Percentiles rank a stretch among this genome's conserved stretches.
These are phyloP conservation scores for Pichia cactophila DNA, from an alignment of 1,139 yeast genomes.

Conservation along the genomic window DNA sequence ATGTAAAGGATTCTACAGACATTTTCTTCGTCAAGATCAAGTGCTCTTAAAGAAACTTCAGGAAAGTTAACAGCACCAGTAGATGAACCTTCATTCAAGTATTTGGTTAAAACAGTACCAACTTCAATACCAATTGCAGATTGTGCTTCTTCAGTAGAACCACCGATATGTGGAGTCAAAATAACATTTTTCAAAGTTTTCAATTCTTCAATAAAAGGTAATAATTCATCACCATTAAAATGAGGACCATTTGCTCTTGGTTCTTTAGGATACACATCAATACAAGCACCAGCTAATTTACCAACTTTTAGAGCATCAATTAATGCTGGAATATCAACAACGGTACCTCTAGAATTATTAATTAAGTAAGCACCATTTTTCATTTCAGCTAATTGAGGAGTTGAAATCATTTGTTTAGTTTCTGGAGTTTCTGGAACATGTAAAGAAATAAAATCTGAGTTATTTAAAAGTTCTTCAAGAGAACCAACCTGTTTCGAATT, in stretches of 20 bases:
- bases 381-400: conserved; percentile 93
- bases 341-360: conserved; percentile 97
- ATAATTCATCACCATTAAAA: conserved; percentile 58
- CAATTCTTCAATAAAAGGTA: conserved; percentile 79
- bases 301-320: conserved; percentile 88
- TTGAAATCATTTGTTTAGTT: conserved; percentile 81
- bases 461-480: conserved; percentile 69
- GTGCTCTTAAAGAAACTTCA: conserved; percentile 86
- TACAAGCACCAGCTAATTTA: conserved; percentile 94
- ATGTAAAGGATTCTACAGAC: conserved; percentile 91
- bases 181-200: conserved; percentile 80
- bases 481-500: conserved; percentile 89
- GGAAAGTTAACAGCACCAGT: conserved; percentile 98
- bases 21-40: conserved; percentile 81
- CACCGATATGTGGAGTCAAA: conserved; percentile 97
- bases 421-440: conserved; percentile 96
- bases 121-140: conserved; percentile 97
- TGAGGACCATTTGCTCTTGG: conserved; percentile 95
- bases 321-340: conserved; percentile 90
- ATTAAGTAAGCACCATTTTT: conserved; percentile 91
- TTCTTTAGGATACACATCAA: conserved; percentile 95
- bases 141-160: conserved; percentile 99
- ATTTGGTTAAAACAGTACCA: conserved; percentile 74
- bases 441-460: conserved; percentile 82
- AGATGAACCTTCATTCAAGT: conserved; percentile 95